Base-by-base conservation (phyloP, 441 rosid species). In the Melianthus villosus region DNA sequence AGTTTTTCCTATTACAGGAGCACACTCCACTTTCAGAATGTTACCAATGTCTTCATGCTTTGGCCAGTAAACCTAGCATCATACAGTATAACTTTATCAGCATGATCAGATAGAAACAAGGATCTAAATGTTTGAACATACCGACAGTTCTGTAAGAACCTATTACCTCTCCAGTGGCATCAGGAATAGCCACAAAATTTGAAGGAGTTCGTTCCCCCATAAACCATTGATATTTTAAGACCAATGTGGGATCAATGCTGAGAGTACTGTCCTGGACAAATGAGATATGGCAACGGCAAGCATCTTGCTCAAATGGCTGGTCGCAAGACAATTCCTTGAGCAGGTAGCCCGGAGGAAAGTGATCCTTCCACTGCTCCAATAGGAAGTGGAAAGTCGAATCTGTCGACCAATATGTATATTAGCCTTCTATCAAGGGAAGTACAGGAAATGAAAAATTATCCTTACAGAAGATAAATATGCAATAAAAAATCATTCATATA, bases 251-350 rank as follows among this genome's bases (percentile, higher is more conserved):
- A 57, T 79, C 79, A 33, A 34, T 51, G n/a, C 59, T 67, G 37
- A 51, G 37, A 41, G 70, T 64, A 63, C 53, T 65, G 34, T 79
- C 98, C 39, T 68, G 80, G 44, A 62, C 78, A 62, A 89, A 71
- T 50, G 28, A 48, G 53, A 89, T 68, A 58, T 72, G 93, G 67
- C 94, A 77, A 46, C 42, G 58, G 55, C 98, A 89, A 55, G 76
- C 69, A 59, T 83, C 82, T 62, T 77, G 92, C 71, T 89, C 98
- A 32, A 72, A 79, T 51, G 98, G 98, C 45, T 76, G 59, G 64
- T 89, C 94, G 57, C 81, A 58, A 50, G 63, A 72, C 19, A 80
- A 92, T 59, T 77, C 92, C 68, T 84, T 79, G 37, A 84, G 65
- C 29, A 75, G 49, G 72, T 71, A 81, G 26, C 76, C 89, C 11